Evolutionary conservation across 2,329 filamentous ascomycete species (phyloP).

Genomic region (Thelonectria rubi): DNA sequence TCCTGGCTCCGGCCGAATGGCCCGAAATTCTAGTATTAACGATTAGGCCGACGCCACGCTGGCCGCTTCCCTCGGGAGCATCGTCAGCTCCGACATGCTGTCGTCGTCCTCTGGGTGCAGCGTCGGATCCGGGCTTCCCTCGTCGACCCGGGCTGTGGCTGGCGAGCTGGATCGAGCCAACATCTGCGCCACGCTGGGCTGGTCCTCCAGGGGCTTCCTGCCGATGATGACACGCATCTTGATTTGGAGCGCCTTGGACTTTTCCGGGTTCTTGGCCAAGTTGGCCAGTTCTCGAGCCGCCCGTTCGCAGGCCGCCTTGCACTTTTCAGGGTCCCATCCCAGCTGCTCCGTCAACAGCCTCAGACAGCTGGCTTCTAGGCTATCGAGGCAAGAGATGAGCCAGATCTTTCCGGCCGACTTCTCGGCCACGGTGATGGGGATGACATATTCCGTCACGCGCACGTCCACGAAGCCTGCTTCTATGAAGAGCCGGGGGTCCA

Average conservation of each 20-base stretch:
- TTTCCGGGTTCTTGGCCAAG: constrained; percentile 57
- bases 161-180: constrained; percentile 32
- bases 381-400: constrained; percentile 61
- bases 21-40: constrained; percentile 14
- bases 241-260: constrained; percentile 54
- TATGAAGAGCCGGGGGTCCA: constrained; percentile 55
- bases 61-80: constrained; percentile 11
- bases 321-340: constrained; percentile 61
- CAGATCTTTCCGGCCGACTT: constrained; percentile 61
- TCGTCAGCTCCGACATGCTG: background rate
- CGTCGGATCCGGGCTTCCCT: constrained; percentile 38
- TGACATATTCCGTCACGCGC: constrained; percentile 55
- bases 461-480: constrained; percentile 63
- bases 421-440: constrained; percentile 58
- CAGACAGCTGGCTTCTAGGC: constrained; percentile 58
- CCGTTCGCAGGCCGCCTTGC: constrained; percentile 56
- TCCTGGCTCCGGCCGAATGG: constrained; percentile 8
- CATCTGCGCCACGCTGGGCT: constrained; percentile 32
- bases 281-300: constrained; percentile 59
- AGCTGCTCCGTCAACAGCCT: constrained; percentile 62
- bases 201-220: constrained; percentile 56
- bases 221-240: constrained; percentile 60
- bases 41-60: constrained; percentile 16
- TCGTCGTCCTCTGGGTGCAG: constrained; percentile 35
- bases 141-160: constrained; percentile 30